Evolutionary conservation across 768 basidiomycete genomes (phyloP), one percentile per base, ranked within the genome.

Genomic region (Rhizopogon sp.): DNA sequence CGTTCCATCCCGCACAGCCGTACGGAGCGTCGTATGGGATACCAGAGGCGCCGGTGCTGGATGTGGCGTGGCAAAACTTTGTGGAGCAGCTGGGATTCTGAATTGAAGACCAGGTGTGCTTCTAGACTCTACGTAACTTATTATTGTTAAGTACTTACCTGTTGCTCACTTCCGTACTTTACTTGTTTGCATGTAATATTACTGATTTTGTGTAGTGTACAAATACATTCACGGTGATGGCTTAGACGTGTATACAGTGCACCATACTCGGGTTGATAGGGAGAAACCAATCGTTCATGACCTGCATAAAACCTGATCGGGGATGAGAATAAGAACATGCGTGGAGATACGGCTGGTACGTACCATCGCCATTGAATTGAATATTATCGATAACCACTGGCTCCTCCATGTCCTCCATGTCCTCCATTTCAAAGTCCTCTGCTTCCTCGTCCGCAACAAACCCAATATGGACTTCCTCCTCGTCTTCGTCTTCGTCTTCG

Each of bases 21-120:
- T 60, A 58, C 28, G 22, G 52, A 22, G 35, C 37, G n/a, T 29
- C 29, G 3, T 42, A 58, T 20, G 60, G 43, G 43, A 50, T 52
- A 44, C 54, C 41, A 13, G 60, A 60, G 40, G 61, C 73, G 13
- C 74, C 75, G 1, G 72, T 75, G 31, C 60, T 87, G 52, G 83
- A 88, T 62, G 70, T 83, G 16, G 78, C 82, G 1, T 88, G 85
- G 85, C 79, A 82, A 63, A 79, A 74, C 57, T 83, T 88, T 43
- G 80, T 85, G 43, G 83, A 87, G 64, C 86, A 88, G 59, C 72
- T 88, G 43, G 86, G 86, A 2, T 78, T 78, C 56, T 75, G 55
- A 66, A 43, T 7, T 31, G 7, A 16, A n/a, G 17, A 39, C 16
- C 41, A 28, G 22, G 44, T n/a, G 16, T 41, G 20, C 13, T 22